Evolutionary conservation across 108 stramenopile species (phyloP).

Genomic region (Cyclostephanos invisitatus): DNA sequence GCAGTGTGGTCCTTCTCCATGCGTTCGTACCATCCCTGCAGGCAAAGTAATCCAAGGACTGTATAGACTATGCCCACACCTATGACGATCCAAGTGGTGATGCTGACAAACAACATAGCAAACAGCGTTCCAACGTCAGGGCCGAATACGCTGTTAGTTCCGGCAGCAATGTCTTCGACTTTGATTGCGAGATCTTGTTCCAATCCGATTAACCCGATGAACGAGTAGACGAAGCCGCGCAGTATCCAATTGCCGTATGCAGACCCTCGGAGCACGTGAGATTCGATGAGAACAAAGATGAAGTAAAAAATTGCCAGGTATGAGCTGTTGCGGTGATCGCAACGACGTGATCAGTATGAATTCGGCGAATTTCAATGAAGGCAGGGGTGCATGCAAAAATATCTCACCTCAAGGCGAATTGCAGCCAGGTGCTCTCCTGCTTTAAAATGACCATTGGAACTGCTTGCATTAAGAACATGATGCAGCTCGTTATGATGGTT

Average conservation of each 20-base stretch:
- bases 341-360: neutral
- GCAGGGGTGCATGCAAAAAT: neutral
- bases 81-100: slow-evolving; percentile 50
- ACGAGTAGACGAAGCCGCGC: slow-evolving; percentile 80
- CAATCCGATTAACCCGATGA: slow-evolving; percentile 73
- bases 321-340: slow-evolving; percentile 27
- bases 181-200: slow-evolving; percentile 71
- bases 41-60: slow-evolving; percentile 35
- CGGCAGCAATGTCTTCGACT: slow-evolving; percentile 49
- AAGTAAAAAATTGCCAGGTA: slow-evolving; percentile 70
- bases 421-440: slow-evolving; percentile 26
- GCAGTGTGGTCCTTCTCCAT: slow-evolving; percentile 33
- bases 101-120: slow-evolving; percentile 32
- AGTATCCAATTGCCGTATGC: slow-evolving; percentile 39
- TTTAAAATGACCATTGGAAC: slow-evolving; percentile 27
- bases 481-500: slow-evolving; percentile 27
- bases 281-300: slow-evolving; percentile 65
- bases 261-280: slow-evolving; percentile 9
- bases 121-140: slow-evolving; percentile 38
- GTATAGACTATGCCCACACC: slow-evolving; percentile 41
- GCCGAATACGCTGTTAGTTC: slow-evolving; percentile 35
- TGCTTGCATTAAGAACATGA: slow-evolving; percentile 39
- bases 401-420: slow-evolving; percentile 31
- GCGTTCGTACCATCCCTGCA: slow-evolving; percentile 41
- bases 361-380: neutral